Conservation (phyloP, 345 rosid species). For the Aegle marmelos region DNA sequence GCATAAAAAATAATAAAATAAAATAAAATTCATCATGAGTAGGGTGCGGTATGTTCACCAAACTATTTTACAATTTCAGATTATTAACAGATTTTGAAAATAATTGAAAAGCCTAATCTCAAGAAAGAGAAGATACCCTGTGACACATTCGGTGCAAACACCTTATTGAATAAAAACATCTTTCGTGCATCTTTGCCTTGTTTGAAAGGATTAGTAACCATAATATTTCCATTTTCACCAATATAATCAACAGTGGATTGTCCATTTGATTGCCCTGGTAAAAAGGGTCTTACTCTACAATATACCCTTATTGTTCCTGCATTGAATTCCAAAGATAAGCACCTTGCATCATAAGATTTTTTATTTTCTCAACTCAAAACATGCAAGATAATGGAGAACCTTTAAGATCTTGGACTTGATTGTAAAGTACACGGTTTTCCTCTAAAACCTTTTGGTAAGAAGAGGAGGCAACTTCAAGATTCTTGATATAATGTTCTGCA, state of each 20-base stretch:
- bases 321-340: conserved; percentile 11
- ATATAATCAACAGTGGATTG: conserved; percentile 84
- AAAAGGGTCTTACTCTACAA: conserved; percentile 88
- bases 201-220: conserved; percentile 83
- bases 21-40: not conserved
- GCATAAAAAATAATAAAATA: not conserved
- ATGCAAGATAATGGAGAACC: conserved; percentile 33
- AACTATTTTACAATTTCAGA: not conserved
- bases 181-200: conserved; percentile 87
- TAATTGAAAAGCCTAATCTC: not conserved
- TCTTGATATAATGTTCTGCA: conserved; percentile 64
- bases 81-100: not conserved
- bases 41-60: not conserved
- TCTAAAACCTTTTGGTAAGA: conserved; percentile 83
- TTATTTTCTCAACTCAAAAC: not conserved
- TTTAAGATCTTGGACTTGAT: conserved; percentile 99
- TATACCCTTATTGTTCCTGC: conserved; percentile 88
- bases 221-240: conserved; percentile 94
- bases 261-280: conserved; percentile 54
- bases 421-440: conserved; percentile 88
- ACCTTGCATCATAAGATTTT: not conserved
- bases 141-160: conserved; percentile 62
- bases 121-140: conserved; percentile 52
- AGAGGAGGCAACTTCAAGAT: conserved; percentile 72
- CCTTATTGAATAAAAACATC: conserved; percentile 85